Conservation (phyloP, 2,329 filamentous ascomycete genomes). For the Diaporthe ampelina region DNA sequence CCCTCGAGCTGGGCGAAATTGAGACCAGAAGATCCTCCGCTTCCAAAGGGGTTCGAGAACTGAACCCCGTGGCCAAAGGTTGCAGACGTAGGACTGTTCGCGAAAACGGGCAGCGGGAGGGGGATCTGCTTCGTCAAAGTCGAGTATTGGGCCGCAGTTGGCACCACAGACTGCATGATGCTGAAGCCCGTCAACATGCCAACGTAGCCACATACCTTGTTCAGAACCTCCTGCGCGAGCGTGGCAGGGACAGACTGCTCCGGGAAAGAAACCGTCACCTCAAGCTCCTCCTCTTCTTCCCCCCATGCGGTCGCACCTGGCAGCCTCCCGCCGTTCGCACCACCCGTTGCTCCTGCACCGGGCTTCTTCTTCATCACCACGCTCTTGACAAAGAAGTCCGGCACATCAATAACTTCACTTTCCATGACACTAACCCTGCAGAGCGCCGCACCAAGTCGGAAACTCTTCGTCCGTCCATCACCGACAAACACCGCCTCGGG, state of each 20-base stretch:
- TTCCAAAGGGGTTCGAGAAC: conserved; percentile 44
- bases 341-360: neutral
- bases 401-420: conserved; percentile 56
- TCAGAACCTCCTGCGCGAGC: conserved; percentile 61
- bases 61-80: conserved; percentile 40
- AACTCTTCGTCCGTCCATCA: conserved; percentile 52
- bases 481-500: conserved; percentile 51
- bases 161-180: conserved; percentile 61
- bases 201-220: conserved; percentile 61
- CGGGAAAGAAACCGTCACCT: conserved; percentile 62
- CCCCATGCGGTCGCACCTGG: conserved; percentile 38
- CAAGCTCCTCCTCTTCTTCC: conserved; percentile 53
- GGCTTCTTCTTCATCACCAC: conserved; percentile 43
- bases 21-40: conserved; percentile 23
- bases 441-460: conserved; percentile 60
- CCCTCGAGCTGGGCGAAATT: conserved; percentile 40
- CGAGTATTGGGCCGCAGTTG: conserved; percentile 58
- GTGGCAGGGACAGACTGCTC: conserved; percentile 57
- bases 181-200: conserved; percentile 61
- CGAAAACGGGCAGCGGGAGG: conserved; percentile 49
- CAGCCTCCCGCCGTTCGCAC: neutral
- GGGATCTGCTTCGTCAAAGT: conserved; percentile 58
- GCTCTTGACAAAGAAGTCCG: conserved; percentile 62
- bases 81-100: conserved; percentile 12
- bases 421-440: conserved; percentile 61